A percentile compares a stretch with the other conserved stretches of the same genome.
Conservation (phyloP, 2,329 filamentous ascomycete genomes). For the Tolypocladium ophioglossoides region DNA sequence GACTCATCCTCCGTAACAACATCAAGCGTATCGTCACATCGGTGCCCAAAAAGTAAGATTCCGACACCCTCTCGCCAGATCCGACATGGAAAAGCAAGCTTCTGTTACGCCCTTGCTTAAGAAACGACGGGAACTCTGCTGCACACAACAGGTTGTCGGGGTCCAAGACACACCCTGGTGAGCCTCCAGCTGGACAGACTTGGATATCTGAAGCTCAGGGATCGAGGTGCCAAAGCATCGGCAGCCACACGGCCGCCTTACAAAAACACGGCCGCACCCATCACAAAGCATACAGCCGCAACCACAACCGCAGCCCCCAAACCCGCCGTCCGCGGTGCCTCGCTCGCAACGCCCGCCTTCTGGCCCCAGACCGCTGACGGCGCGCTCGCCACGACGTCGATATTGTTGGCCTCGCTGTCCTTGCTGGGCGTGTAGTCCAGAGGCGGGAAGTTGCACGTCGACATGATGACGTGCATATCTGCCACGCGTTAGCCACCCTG, state of each 20-base stretch:
- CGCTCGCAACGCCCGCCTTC: conserved; percentile 1
- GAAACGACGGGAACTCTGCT: too few species aligned
- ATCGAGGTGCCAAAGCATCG: not conserved
- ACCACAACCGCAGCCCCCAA: not conserved
- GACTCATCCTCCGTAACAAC: too few species aligned
- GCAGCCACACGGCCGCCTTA: too few species aligned
- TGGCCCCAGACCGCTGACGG: conserved; percentile 9
- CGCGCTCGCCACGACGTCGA: conserved; percentile 22
- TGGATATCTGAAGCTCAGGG: not conserved
- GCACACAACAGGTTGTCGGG: too few species aligned
- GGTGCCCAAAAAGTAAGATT: too few species aligned
- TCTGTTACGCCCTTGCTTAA: too few species aligned
- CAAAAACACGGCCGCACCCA: not conserved
- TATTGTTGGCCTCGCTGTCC: conserved; percentile 20
- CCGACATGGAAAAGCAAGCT: too few species aligned
- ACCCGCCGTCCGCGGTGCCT: not conserved
- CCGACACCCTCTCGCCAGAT: too few species aligned
- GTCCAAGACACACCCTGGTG: too few species aligned
- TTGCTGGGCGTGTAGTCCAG: conserved; percentile 17
- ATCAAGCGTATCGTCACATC: too few species aligned
- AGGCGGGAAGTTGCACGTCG: conserved; percentile 21
- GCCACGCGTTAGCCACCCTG: not conserved
- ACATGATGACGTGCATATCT: conserved; percentile 27
- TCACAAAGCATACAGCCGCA: not conserved
- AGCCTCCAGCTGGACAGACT: not conserved